Evolutionary conservation across 768 basidiomycete genomes (phyloP), one percentile per base, ranked within the genome.

Genomic region (Pulveroboletus sp.): DNA sequence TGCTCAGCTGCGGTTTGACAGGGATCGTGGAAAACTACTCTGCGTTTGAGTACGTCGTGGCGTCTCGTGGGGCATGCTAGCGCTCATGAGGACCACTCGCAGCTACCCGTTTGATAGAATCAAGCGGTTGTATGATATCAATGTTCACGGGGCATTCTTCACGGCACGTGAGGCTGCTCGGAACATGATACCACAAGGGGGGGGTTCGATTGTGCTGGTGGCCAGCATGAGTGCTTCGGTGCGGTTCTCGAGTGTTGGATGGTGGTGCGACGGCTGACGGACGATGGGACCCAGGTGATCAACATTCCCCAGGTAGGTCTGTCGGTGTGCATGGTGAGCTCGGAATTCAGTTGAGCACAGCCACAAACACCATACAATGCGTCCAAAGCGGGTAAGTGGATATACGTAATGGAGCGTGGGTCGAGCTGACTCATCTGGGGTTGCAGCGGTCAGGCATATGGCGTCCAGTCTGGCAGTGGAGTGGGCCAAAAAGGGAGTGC

Each of bases 161-260:
- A 95, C 93, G n/a, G 95, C 95, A 9, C 85, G 95, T 26, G 93
- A 97, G 69, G 94, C 89, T 2, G 94, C 93, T 40, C 85, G 86
- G 57, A 76, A 81, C 70, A 97, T 97, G 95, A 87, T 94, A 54
- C 81, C 85, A 8, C 75, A 78, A 45, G 82, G 86, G 15, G 79
- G 79, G 33, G 91, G 93, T 0, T 85, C 83, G 49, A 89, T 97
- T 61, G 80, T 91, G 49, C 77, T 98, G 47, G 81, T 98, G 50
- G 82, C 87, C 6, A 90, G 87, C 60, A 96, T 97, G 92, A 89
- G 87, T 62, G 91, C 91, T 33, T 84, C 81, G 64, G 91, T 93
- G 60, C 63, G 82, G 70, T 43, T 30, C 31, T 30, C 15, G 30
- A 51, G n/a, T 39, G 15, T 28, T 36, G n/a, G 21, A 5, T n/a